Evolutionary conservation across 108 stramenopile species (phyloP).

Genomic region (Nitzschia sp.): DNA sequence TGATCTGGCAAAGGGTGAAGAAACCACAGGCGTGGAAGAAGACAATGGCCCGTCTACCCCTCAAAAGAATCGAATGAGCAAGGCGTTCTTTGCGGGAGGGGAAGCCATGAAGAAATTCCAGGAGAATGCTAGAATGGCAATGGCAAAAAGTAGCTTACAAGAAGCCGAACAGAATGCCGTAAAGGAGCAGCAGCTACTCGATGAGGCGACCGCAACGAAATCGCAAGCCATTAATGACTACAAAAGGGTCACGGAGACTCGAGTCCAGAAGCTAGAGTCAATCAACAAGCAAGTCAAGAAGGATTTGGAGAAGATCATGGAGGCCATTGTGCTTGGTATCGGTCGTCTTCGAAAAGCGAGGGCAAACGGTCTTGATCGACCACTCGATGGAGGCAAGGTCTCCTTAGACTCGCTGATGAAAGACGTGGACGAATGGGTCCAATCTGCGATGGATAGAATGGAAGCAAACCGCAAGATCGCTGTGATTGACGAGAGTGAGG

Average conservation of each 20-base stretch:
- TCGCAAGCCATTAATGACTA: conserved; percentile 41
- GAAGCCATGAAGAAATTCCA: conserved; percentile 76
- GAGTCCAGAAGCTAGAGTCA: conserved; percentile 41
- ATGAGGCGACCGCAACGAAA: conserved; percentile 37
- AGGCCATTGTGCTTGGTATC: conserved; percentile 1
- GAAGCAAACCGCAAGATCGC: not conserved
- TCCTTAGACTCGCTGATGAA: conserved; percentile 11
- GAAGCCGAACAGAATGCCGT: conserved; percentile 60
- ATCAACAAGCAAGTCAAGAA: conserved; percentile 52
- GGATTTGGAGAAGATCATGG: conserved; percentile 29
- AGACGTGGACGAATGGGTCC: conserved; percentile 22
- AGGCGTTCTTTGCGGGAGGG: conserved; percentile 47
- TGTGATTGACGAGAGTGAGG: conserved; percentile 5
- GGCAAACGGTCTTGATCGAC: not conserved
- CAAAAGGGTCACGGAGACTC: conserved; percentile 31
- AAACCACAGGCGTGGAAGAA: not conserved
- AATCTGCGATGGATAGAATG: conserved; percentile 6
- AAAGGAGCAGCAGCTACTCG: conserved; percentile 52
- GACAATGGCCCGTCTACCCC: not conserved
- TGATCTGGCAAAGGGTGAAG: conserved; percentile 25
- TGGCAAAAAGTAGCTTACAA: conserved; percentile 46
- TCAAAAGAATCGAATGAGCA: conserved; percentile 16
- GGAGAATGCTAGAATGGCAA: conserved; percentile 48
- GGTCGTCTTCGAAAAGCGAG: not conserved
- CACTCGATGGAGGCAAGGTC: not conserved